phyloP scores from a whole-genome alignment of 352 stramenopile genomes.

The Saprolegnia parasitica region DNA sequence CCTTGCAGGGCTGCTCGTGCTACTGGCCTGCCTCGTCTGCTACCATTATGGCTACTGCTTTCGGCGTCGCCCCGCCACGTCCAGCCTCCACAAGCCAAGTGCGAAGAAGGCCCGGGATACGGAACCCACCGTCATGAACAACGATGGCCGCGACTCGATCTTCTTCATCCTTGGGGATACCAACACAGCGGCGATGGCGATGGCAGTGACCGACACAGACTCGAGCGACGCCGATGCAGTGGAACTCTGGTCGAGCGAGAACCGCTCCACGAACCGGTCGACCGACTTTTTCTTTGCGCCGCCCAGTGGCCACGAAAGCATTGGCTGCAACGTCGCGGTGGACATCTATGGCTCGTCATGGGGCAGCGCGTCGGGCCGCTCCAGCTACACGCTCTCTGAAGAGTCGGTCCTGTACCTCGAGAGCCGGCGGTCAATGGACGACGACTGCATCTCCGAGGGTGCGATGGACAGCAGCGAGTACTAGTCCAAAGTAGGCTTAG shows the following conservation, averaged over 20 bases:
- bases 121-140: slow-evolving; percentile 3
- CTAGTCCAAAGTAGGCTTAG: too few species aligned
- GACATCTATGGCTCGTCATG: slow-evolving; percentile 15
- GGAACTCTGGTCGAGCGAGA: too few species aligned
- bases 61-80: background rate
- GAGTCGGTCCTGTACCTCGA: slow-evolving; percentile 9
- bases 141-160: slow-evolving; percentile 2
- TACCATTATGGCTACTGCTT: background rate
- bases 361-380: background rate
- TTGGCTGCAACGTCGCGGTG: background rate
- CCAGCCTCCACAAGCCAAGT: background rate
- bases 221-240: background rate
- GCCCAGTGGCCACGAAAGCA: background rate
- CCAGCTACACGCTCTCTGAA: background rate
- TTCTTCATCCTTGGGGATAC: slow-evolving; percentile 12
- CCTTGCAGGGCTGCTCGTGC: background rate
- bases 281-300: background rate
- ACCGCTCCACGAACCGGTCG: too few species aligned
- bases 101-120: slow-evolving; percentile 1
- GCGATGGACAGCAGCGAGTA: too few species aligned
- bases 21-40: background rate
- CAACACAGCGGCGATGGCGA: background rate
- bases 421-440: background rate
- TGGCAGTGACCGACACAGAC: background rate
- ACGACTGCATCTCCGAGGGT: background rate